These are phyloP conservation scores for Pittosporum tobira DNA, from an alignment of 129 eudicot species.

Conservation along the genomic window DNA sequence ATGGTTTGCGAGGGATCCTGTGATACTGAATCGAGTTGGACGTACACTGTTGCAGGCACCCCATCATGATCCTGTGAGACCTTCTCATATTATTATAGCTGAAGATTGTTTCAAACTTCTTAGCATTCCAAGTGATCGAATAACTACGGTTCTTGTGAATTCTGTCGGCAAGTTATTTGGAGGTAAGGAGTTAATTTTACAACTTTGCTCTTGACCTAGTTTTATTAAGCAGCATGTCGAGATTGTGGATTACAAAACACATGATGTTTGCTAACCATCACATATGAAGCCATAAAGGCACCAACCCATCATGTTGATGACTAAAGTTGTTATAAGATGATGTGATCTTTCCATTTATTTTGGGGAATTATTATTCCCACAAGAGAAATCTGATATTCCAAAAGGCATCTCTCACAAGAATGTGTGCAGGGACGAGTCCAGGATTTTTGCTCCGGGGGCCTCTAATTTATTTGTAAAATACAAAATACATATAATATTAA, in stretches of 20 bases:
- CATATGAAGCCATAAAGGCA: not conserved
- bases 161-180: conserved; percentile 60
- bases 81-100: conserved; percentile 47
- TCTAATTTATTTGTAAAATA: too few relatives aligned
- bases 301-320: not conserved
- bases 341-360: too few relatives aligned
- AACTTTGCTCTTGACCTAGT: not conserved
- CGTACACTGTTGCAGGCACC: conserved; percentile 39
- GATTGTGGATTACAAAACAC: too few relatives aligned
- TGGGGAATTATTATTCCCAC: too few relatives aligned
- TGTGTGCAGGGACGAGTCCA: too few relatives aligned
- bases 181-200: conserved; percentile 26
- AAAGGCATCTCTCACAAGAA: too few relatives aligned
- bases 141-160: conserved; percentile 31
- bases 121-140: conserved; percentile 41
- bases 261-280: too few relatives aligned
- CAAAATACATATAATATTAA: too few relatives aligned
- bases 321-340: too few relatives aligned
- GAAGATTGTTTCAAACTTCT: conserved; percentile 85
- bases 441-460: too few relatives aligned
- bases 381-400: too few relatives aligned
- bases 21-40: conserved; percentile 58
- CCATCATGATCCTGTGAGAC: conserved; percentile 24
- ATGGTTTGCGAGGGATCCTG: conserved; percentile 87
- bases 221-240: not conserved